Evolutionary conservation across 2,329 filamentous ascomycete genomes (phyloP).

Genomic region (Leptosphaerulina australis): DNA sequence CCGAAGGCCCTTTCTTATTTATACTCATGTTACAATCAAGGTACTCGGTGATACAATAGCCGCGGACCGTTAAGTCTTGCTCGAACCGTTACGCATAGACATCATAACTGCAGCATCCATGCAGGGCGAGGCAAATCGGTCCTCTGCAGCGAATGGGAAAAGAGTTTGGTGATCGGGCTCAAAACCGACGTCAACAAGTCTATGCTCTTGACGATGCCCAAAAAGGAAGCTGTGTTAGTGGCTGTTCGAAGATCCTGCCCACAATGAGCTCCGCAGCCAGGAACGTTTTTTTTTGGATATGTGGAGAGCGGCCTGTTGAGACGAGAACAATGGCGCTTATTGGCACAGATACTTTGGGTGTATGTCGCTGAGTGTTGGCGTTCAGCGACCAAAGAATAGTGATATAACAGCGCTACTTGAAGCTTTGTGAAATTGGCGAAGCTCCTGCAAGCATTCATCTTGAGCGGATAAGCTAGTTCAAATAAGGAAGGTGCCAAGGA

Average conservation of each 20-base stretch:
- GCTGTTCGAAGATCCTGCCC: conserved; percentile 10
- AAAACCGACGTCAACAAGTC: conserved; percentile 13
- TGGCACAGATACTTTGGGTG: too few species aligned
- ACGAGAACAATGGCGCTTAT: neutral
- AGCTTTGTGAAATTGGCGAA: conserved; percentile 10
- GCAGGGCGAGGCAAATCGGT: conserved; percentile 16
- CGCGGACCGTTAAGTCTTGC: conserved; percentile 13
- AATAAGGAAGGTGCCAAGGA: conserved; percentile 11
- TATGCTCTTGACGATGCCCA: conserved; percentile 15
- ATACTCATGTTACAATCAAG: conserved; percentile 13
- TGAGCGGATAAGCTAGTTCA: neutral
- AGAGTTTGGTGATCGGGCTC: conserved; percentile 13
- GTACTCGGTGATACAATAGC: conserved; percentile 3
- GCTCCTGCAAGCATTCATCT: conserved; percentile 18
- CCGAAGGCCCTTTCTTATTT: conserved; percentile 12
- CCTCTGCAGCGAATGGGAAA: conserved; percentile 23
- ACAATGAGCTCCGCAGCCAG: neutral
- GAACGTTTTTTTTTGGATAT: neutral
- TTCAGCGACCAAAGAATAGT: too few species aligned
- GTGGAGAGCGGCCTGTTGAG: too few species aligned
- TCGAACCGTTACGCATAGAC: conserved; percentile 18
- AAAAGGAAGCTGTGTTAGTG: conserved; percentile 20
- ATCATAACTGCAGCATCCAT: conserved; percentile 29
- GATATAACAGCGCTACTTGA: neutral
- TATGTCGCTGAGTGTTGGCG: too few species aligned